Base-by-base conservation (phyloP, 805 yeast genomes). In the Dipodascus albidus region DNA sequence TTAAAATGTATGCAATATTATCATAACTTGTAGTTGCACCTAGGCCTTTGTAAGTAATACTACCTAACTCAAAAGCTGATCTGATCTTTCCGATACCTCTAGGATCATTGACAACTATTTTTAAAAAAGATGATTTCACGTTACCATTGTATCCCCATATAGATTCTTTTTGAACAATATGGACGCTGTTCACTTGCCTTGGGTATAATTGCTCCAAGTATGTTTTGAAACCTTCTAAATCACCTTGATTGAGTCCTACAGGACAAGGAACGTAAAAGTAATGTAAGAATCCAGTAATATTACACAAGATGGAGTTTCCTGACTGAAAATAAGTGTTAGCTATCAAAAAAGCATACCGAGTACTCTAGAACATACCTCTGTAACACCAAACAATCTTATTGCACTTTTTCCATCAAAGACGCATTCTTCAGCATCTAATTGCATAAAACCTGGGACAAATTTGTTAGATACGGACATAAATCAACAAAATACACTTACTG, bases 241-340 rank as follows among this genome's bases (percentile, higher is more conserved):
- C 83, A 23, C 72, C 77, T 49, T 74, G 73, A 31, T 77, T 70
- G 62, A 90, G 85, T 3, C 87, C 88, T 47, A 77, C 72, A 1
- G 99, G 99, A 9, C 87, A 90, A 0, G 97, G 96, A 11, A 87
- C 95, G 61, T 87, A 93, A 56, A 93, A 77, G 66, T 93, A 93
- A 65, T 95, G 99, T 53, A 78, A 66, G 65, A 95, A 93, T 3
- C 95, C 96, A 2, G 84, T 78, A 15, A 93, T 93, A 60, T 85
- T 88, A 70, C 98, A 90, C 59, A 90, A 74, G 20, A 93, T 87
- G 0, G 97, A 86, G 63, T 88, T 73, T 2, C 99, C 99, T 53
- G 80, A 83, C 54, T 75, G 23, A 6, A 3, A 47, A 14, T 6
- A 11, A 27, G 3, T 2, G 33, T 22, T 3, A 52, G 52, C 22